phyloP scores from a whole-genome alignment of 73 alveolate species.

The Symbiodinium pilosum region DNA sequence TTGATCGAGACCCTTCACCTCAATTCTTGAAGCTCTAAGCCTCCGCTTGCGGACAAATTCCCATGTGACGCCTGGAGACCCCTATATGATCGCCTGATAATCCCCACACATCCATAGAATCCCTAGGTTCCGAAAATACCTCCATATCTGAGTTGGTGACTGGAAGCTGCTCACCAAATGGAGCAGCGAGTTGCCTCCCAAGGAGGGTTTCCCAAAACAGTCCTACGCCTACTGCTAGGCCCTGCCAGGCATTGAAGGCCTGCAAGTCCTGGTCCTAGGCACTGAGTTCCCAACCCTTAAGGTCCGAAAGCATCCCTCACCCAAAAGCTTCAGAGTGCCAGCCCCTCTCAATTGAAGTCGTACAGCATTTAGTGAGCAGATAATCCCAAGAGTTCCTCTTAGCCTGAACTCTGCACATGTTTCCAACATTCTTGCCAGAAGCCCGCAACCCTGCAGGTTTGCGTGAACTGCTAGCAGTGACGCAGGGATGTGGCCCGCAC shows the following conservation, averaged over 20 bases:
- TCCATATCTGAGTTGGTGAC: neutral
- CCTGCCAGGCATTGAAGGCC: neutral
- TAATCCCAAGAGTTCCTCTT: neutral
- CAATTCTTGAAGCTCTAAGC: too few species aligned
- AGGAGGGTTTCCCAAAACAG: neutral
- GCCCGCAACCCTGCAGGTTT: neutral
- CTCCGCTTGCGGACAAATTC: too few species aligned
- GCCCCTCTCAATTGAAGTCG: neutral
- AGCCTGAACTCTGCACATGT: neutral
- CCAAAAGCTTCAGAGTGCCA: neutral
- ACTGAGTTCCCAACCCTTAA: neutral
- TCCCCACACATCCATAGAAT: too few species aligned
- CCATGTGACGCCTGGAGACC: too few species aligned
- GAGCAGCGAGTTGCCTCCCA: constrained; percentile 69
- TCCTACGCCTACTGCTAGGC: too few species aligned
- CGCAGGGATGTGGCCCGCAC: neutral
- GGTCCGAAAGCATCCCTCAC: too few species aligned
- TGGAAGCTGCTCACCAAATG: constrained; percentile 75
- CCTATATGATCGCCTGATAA: too few species aligned
- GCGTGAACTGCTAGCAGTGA: neutral
- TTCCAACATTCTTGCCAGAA: neutral
- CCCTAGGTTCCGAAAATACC: too few species aligned
- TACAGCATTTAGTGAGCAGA: neutral
- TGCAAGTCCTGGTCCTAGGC: neutral
- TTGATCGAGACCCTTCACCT: too few species aligned